phyloP scores from a whole-genome alignment of 805 yeast genomes.

The Candida saitoana region DNA sequence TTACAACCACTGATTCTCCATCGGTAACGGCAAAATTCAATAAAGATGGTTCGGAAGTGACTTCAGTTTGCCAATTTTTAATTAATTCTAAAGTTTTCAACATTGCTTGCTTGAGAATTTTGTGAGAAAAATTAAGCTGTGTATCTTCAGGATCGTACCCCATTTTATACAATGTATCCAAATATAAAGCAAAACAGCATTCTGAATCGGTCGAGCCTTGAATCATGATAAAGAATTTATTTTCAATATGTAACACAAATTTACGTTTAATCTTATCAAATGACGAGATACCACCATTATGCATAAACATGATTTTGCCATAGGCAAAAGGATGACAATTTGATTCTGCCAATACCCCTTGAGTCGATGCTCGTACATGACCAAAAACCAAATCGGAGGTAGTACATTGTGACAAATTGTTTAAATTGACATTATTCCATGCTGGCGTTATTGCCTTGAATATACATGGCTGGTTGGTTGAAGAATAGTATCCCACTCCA shows the following conservation, averaged over 20 bases:
- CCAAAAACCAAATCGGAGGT: slow-evolving; percentile 83
- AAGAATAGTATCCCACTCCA: slow-evolving; percentile 86
- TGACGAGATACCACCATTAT: slow-evolving; percentile 84
- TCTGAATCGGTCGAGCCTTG: slow-evolving; percentile 97
- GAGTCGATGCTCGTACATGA: slow-evolving; percentile 93
- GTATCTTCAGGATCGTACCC: slow-evolving; percentile 64
- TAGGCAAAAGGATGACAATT: slow-evolving; percentile 95
- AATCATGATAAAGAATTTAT: slow-evolving; percentile 70
- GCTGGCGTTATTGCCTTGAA: slow-evolving; percentile 97
- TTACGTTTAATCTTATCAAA: slow-evolving; percentile 70
- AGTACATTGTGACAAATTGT: slow-evolving; percentile 82
- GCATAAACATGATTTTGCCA: slow-evolving; percentile 92
- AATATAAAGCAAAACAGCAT: slow-evolving; percentile 84
- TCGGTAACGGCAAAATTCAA: slow-evolving; percentile 94
- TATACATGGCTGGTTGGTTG: slow-evolving; percentile 73
- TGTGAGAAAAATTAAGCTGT: slow-evolving; percentile 42
- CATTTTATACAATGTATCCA: slow-evolving; percentile 69
- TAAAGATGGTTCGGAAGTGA: slow-evolving; percentile 65
- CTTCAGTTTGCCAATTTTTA: slow-evolving; percentile 73
- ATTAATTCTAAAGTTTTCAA: slow-evolving; percentile 69
- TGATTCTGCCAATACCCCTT: slow-evolving; percentile 90
- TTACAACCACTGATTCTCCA: slow-evolving; percentile 79
- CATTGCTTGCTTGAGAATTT: slow-evolving; percentile 61
- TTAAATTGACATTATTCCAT: slow-evolving; percentile 92
- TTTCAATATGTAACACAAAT: slow-evolving; percentile 68